A percentile compares a stretch with the other conserved stretches of the same genome.
Evolutionary conservation across 2,329 filamentous ascomycete species (phyloP).

Genomic region (Parafenestella ontariensis): DNA sequence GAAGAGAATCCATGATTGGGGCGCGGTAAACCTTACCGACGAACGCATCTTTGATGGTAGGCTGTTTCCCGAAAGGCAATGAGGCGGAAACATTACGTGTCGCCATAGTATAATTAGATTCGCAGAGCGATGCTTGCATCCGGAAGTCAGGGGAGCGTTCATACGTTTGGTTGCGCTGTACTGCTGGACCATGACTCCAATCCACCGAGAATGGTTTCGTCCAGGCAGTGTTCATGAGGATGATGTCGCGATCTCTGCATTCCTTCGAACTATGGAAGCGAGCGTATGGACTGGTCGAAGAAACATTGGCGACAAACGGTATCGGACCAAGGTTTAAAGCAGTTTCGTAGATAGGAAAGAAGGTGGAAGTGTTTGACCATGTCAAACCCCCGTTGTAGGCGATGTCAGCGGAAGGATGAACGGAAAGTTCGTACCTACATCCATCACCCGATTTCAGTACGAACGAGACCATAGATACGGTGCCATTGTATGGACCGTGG

Average conservation of each 20-base stretch:
- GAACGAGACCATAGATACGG: constrained; percentile 20
- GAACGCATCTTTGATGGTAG: no score
- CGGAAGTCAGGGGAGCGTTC: constrained; percentile 16
- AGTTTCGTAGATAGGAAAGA: neutral
- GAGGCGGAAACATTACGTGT: no score
- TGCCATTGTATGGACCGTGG: constrained; percentile 16
- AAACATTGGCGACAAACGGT: constrained; percentile 1
- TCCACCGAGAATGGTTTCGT: constrained; percentile 7
- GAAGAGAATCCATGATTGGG: no score
- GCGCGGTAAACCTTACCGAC: no score
- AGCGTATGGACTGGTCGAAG: constrained; percentile 10
- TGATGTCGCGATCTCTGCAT: constrained; percentile 20
- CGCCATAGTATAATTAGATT: constrained; percentile 6
- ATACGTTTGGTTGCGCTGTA: constrained; percentile 13
- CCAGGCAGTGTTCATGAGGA: constrained; percentile 26
- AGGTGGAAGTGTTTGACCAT: constrained; percentile 18
- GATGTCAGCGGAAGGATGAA: constrained; percentile 16
- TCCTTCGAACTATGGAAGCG: constrained; percentile 18
- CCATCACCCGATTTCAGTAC: constrained; percentile 13
- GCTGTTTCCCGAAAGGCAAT: no score
- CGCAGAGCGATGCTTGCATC: constrained; percentile 15
- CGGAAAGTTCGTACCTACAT: constrained; percentile 17
- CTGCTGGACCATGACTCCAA: no score
- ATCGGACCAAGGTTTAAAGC: neutral
- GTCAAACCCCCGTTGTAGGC: constrained; percentile 16